Conservation (phyloP, 2,329 filamentous ascomycete species). For the Talaromyces sp. region DNA sequence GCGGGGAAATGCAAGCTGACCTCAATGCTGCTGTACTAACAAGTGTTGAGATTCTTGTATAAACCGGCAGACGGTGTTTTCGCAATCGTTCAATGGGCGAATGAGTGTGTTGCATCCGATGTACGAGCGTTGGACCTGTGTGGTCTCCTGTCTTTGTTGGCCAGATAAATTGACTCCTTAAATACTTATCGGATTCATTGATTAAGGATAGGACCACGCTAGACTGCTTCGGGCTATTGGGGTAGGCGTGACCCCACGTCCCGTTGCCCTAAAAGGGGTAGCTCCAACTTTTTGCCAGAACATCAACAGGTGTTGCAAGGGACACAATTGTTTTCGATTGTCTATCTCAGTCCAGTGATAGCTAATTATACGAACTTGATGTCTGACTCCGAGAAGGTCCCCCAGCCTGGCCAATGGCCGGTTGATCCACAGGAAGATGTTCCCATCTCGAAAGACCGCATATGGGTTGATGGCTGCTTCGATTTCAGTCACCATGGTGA, state of each 20-base stretch:
- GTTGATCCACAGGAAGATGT: conserved; percentile 59
- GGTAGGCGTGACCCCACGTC: conserved; percentile 4
- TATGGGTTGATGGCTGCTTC: conserved; percentile 99
- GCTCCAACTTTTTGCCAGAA: background rate
- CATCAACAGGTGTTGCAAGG: background rate
- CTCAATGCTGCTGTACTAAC: background rate
- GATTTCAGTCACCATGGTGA: conserved; percentile 96
- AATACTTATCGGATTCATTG: background rate
- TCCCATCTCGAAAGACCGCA: conserved; percentile 60
- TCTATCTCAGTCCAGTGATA: background rate
- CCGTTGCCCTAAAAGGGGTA: conserved; percentile 8
- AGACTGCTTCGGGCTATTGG: background rate
- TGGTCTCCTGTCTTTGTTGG: background rate
- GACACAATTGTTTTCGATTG: background rate
- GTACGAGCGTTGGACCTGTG: background rate
- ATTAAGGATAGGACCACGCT: background rate
- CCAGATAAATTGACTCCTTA: conserved; percentile 1
- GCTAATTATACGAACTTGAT: background rate
- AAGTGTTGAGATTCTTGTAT: background rate
- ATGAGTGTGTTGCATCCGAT: background rate
- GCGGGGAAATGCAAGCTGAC: background rate
- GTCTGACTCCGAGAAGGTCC: conserved; percentile 35
- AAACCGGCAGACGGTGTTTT: background rate
- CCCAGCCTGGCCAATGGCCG: conserved; percentile 56
- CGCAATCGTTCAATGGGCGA: background rate